Percentiles rank a stretch among this genome's conserved stretches.
Conservation (phyloP, 495 filamentous ascomycete species). For the Penicillium herquei region DNA sequence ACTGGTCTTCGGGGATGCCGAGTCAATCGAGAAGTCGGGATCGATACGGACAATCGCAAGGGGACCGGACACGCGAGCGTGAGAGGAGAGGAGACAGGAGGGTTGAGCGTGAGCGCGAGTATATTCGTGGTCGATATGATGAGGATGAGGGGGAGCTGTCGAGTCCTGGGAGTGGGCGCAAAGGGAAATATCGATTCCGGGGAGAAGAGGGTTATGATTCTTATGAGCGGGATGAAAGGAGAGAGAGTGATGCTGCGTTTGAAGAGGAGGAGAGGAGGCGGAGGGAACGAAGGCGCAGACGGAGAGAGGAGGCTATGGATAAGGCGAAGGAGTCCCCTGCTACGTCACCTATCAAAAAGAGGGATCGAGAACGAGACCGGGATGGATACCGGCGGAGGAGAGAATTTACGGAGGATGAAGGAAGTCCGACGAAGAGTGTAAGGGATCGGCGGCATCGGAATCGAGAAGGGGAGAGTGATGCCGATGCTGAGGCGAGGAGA, state of each 20-base stretch:
- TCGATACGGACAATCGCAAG: constrained; percentile 35
- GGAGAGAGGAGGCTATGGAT: constrained; percentile 26
- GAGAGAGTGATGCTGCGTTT: constrained; percentile 6
- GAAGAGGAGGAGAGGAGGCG: constrained; percentile 18
- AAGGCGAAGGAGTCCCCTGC: constrained; percentile 38
- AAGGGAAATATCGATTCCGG: constrained; percentile 22
- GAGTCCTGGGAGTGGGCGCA: constrained; percentile 15
- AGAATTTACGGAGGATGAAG: constrained; percentile 13
- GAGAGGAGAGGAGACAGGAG: constrained; percentile 14
- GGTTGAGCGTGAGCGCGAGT: constrained; percentile 13
- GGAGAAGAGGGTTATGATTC: constrained; percentile 26
- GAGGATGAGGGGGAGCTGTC: constrained; percentile 15
- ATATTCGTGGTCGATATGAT: constrained; percentile 26
- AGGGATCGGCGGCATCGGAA: constrained; percentile 24
- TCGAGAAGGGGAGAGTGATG: constrained; percentile 13
- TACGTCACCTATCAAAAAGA: constrained; percentile 32
- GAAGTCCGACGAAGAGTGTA: constrained; percentile 22
- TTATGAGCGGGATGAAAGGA: constrained; percentile 15
- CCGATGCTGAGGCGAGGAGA: constrained; percentile 14
- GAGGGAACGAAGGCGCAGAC: constrained; percentile 10
- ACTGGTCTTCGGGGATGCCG: constrained; percentile 27
- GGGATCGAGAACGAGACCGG: constrained; percentile 29
- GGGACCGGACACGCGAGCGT: constrained; percentile 33
- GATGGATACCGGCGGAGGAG: constrained; percentile 25
- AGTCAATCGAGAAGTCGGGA: constrained; percentile 42